A percentile compares a stretch with the other conserved stretches of the same genome.
Evolutionary conservation across 2,329 filamentous ascomycete species (phyloP).

Genomic region (Cladosporium phlei): DNA sequence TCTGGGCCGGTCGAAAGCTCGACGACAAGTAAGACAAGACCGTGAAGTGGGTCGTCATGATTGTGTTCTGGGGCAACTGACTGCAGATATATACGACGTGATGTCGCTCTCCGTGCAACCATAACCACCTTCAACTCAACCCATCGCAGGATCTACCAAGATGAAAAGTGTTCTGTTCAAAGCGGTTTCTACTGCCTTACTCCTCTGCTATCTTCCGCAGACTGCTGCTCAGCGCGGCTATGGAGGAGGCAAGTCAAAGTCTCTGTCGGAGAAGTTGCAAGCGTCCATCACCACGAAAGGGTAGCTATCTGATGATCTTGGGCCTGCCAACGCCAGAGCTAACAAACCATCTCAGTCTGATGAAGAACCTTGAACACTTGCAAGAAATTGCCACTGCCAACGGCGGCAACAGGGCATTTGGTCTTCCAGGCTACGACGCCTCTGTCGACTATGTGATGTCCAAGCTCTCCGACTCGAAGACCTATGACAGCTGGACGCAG

Average conservation of each 20-base stretch:
- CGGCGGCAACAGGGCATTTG: conserved; percentile 58
- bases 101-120: not conserved
- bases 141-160: not conserved
- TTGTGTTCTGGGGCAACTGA: not conserved
- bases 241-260: conserved; percentile 4
- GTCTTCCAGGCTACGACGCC: conserved; percentile 54
- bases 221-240: not conserved
- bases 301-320: not conserved
- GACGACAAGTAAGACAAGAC: not conserved
- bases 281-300: conserved; percentile 15
- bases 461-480: conserved; percentile 40
- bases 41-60: not conserved
- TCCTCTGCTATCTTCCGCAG: conserved; percentile 8
- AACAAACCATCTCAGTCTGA: conserved; percentile 38
- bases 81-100: not conserved
- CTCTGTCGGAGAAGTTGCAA: conserved; percentile 15
- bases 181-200: conserved; percentile 7
- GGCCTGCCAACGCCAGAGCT: not conserved
- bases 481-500: conserved; percentile 18
- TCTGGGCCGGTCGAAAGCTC: conserved; percentile 5
- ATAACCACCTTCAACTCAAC: not conserved
- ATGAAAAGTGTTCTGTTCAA: conserved; percentile 4
- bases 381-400: conserved; percentile 52
- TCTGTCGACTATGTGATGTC: conserved; percentile 55
- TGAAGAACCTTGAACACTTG: conserved; percentile 51